Percentiles rank a stretch among this genome's conserved stretches.
Conservation (phyloP, 2,329 filamentous ascomycete genomes). For the Xylaria sp. region DNA sequence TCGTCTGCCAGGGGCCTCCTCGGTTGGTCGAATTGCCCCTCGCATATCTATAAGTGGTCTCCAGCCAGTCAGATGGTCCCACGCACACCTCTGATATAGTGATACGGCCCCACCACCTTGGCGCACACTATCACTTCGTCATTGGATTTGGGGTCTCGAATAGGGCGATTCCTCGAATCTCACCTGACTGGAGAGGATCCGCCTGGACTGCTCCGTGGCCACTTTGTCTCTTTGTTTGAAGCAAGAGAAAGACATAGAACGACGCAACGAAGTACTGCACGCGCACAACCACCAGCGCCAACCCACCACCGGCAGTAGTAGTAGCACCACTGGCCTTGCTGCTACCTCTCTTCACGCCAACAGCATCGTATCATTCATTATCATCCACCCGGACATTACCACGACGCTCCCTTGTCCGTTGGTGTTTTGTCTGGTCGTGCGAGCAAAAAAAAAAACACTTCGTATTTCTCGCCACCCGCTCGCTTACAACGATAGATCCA, state of each 20-base stretch:
- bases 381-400: slow-evolving; percentile 11
- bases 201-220: slow-evolving; percentile 26
- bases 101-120: slow-evolving; percentile 48
- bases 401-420: slow-evolving; percentile 5
- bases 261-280: slow-evolving; percentile 5
- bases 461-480: slow-evolving; percentile 29
- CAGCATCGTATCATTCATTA: slow-evolving; percentile 13
- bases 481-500: slow-evolving; percentile 29
- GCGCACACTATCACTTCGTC: slow-evolving; percentile 38
- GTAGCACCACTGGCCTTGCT: not conserved
- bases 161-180: slow-evolving; percentile 38
- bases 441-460: slow-evolving; percentile 3
- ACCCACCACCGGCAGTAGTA: not conserved
- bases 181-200: slow-evolving; percentile 41
- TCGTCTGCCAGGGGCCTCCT: slow-evolving; percentile 31
- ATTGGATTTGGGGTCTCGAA: slow-evolving; percentile 45
- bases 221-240: slow-evolving; percentile 4
- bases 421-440: slow-evolving; percentile 15
- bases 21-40: slow-evolving; percentile 40
- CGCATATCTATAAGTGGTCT: slow-evolving; percentile 37
- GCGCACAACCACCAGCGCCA: not conserved
- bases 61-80: slow-evolving; percentile 48
- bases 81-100: slow-evolving; percentile 48
- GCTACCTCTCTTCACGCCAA: slow-evolving; percentile 14
- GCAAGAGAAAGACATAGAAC: slow-evolving; percentile 20